Base-by-base conservation (phyloP, 495 filamentous ascomycete genomes). In the Aspergillus kassunensis region DNA sequence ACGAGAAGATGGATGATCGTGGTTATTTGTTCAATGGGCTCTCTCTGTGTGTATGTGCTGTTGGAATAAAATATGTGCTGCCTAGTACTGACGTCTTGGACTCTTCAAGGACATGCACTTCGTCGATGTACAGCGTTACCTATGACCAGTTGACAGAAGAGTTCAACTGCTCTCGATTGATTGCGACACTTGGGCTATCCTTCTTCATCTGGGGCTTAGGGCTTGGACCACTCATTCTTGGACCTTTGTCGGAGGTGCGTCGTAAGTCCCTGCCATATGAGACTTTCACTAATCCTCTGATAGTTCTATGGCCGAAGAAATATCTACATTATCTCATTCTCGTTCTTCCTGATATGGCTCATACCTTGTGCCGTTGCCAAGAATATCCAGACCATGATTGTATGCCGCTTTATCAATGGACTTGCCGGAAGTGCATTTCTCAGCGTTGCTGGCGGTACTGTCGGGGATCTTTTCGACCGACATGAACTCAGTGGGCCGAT, bases 301-400 rank as follows among this genome's bases (percentile, higher is more conserved):
- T 74, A 95, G 75, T 97, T 97, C 64, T 95, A 91, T 64, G 93
- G 93, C 16, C 81, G 93, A 12, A 73, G 91, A 31, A 85, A 85
- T 23, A 89, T 97, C 54, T 97, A 96, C 58, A 75, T 96, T 23
- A 62, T 65, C 16, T 90, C 89, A 0, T 95, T 92, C 68, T 66
- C 73, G 0, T 78, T 87, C 54, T 97, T 93, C 67, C 58, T 92
- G 46, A 80, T 97, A 55, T 96, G 88, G 82, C 59, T 96, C 25
- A 85, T 97, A 44, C 93, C 93, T 8, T 90, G 86, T 54, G 92
- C 93, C 1, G 82, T 97, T 20, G 90, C 93, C 8, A 69, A 78
- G 19, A 96, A 96, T 58, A 86, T 91, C 19, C 63, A 81, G 56
- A 95, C 92, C 8, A 85, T 97, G 81, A 70, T 97, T 31, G 67